Conservation (phyloP, 768 basidiomycete species). For the Amanita thiersii region DNA sequence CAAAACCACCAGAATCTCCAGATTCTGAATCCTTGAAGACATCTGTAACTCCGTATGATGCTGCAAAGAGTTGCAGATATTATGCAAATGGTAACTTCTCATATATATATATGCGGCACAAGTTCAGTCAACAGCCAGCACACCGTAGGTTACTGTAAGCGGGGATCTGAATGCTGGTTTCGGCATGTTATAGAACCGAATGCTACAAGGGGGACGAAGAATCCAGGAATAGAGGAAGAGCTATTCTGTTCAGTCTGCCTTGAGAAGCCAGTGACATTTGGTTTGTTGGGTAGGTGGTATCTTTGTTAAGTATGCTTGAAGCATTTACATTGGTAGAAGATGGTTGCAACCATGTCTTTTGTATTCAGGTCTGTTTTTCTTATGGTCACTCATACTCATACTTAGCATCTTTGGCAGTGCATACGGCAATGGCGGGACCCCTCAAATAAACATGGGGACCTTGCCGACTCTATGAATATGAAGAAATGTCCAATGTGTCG, state of each 20-base stretch:
- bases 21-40: constrained; percentile 18
- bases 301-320: constrained; percentile 2
- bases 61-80: constrained; percentile 60
- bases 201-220: constrained; percentile 11
- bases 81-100: constrained; percentile 44
- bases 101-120: background rate
- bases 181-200: constrained; percentile 33
- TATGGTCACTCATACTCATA: background rate
- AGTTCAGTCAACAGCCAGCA: constrained; percentile 4
- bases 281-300: constrained; percentile 46
- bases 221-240: constrained; percentile 28
- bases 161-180: constrained; percentile 74
- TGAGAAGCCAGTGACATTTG: constrained; percentile 63
- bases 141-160: constrained; percentile 56
- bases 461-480: constrained; percentile 47
- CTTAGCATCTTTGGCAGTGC: constrained; percentile 38
- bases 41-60: constrained; percentile 37
- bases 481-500: constrained; percentile 82
- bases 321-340: constrained; percentile 25
- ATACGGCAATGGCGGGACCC: constrained; percentile 73
- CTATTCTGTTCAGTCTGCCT: constrained; percentile 66
- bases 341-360: constrained; percentile 75
- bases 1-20: constrained; percentile 22
- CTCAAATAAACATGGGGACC: constrained; percentile 40
- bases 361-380: constrained; percentile 44